Base-by-base conservation (phyloP, 495 filamentous ascomycete species). In the Xylaria longipes region DNA sequence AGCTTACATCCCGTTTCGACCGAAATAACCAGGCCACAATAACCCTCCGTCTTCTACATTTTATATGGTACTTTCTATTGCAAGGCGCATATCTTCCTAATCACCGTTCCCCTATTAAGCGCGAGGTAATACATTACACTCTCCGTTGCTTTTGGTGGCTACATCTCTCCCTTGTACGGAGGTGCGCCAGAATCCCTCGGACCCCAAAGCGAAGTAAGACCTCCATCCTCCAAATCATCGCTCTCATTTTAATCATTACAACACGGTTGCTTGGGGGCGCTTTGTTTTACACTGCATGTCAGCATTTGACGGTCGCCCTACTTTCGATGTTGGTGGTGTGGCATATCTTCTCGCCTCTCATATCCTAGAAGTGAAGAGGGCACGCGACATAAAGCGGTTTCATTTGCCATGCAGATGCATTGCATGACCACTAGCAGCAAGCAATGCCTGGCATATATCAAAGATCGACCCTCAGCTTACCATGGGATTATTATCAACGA, bases 181-280 rank as follows among this genome's bases (percentile, higher is more conserved):
- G 60, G 37, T 46, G 39, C 69, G 22, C 9, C 35, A 31, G 35
- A 43, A 72, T 74, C 72, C 73, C 71, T 72, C 71, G 73, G 73
- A 73, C 77, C 77, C 77, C 73, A 78, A 77, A 37, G 41, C 48
- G 56, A 60, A 0, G 9, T 20, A 25, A 27, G n/a, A 50, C 20
- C 31, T 25, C 56, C 33, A 63, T 63, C 68, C 68, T 45, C 41
- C 56, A 62, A 45, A n/a, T 46, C 57, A 33, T 27, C 46, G 20
- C 11, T 22, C 37, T 14, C 35, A 60, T 27, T 27, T 63, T 54
- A 48, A 57, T 56, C 39, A 22, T 45, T 45, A 37, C 45, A 39
- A 45, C 20, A 12, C 20, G 46, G 52, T 31, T 46, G 4, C 20
- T 79, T 73, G 77, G 75, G 75, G 77, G 75, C 77, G 43, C 57